These are phyloP conservation scores for Magnaporthiopsis poae DNA, from an alignment of 2,329 filamentous ascomycete genomes.

Conservation along the genomic window DNA sequence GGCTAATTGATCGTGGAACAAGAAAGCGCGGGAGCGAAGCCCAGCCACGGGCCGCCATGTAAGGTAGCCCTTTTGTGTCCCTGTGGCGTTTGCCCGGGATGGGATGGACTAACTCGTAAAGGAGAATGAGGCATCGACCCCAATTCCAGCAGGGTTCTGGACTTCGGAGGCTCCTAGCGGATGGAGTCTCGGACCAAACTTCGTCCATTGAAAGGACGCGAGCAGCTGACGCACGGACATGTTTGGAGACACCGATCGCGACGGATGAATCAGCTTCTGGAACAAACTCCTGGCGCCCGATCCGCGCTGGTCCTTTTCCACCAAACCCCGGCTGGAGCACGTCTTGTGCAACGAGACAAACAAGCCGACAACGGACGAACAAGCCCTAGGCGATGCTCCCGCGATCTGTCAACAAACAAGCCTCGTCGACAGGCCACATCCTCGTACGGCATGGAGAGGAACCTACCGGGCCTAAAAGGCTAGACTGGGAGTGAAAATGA, in stretches of 20 bases:
- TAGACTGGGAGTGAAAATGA: not conserved
- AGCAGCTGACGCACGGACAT: not conserved
- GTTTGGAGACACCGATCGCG: not conserved
- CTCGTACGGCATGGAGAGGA: not conserved
- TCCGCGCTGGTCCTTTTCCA: not conserved
- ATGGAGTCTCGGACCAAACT: not conserved
- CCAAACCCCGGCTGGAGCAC: too few species aligned
- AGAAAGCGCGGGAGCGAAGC: too few species aligned
- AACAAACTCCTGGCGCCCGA: not conserved
- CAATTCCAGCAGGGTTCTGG: too few species aligned
- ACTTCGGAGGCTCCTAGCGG: too few species aligned
- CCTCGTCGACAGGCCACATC: not conserved
- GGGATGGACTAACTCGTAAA: too few species aligned
- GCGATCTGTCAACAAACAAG: not conserved
- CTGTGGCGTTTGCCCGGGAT: too few species aligned
- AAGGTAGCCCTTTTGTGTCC: too few species aligned
- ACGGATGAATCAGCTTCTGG: not conserved
- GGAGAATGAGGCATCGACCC: too few species aligned
- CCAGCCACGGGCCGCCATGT: too few species aligned
- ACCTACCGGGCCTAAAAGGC: not conserved
- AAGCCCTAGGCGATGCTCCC: not conserved
- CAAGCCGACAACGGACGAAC: not conserved
- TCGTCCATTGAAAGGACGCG: too few species aligned
- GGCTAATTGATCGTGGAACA: too few species aligned
- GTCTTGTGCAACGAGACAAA: not conserved